Evolutionary conservation across 169 alveolate species (phyloP).

Genomic region (Eimeria acervulina): DNA sequence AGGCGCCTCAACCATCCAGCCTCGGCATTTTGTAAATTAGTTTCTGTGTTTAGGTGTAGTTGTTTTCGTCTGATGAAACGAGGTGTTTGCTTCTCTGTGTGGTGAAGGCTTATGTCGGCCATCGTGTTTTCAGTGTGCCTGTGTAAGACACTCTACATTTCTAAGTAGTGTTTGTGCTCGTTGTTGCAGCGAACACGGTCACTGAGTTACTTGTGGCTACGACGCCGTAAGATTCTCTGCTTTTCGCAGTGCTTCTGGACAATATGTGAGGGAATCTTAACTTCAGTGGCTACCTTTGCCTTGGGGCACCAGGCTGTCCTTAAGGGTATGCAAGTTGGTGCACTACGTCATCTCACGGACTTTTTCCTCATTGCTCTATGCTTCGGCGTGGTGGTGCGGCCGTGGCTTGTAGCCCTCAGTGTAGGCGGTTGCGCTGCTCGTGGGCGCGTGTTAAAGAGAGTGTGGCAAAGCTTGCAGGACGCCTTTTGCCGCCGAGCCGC

Average conservation of each 20-base stretch:
- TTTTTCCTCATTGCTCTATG: constrained; percentile 62
- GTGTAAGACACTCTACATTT: background rate
- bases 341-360: constrained; percentile 37
- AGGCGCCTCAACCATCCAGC: background rate
- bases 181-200: constrained; percentile 54
- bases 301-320: constrained; percentile 16
- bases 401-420: constrained; percentile 68
- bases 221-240: constrained; percentile 71
- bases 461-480: background rate
- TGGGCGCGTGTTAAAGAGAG: constrained; percentile 14
- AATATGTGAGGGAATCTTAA: constrained; percentile 22
- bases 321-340: constrained; percentile 48
- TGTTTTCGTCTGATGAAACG: background rate
- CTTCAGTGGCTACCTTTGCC: constrained; percentile 12
- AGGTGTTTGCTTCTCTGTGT: background rate
- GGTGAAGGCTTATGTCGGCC: background rate
- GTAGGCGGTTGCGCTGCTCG: constrained; percentile 52
- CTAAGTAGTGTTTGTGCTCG: background rate
- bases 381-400: constrained; percentile 58
- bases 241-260: constrained; percentile 53
- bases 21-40: background rate
- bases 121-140: background rate
- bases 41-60: background rate
- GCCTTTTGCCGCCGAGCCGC: background rate
- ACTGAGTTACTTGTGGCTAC: constrained; percentile 52